Conservation (phyloP, 345 rosid species). For the Citrus maxima region DNA sequence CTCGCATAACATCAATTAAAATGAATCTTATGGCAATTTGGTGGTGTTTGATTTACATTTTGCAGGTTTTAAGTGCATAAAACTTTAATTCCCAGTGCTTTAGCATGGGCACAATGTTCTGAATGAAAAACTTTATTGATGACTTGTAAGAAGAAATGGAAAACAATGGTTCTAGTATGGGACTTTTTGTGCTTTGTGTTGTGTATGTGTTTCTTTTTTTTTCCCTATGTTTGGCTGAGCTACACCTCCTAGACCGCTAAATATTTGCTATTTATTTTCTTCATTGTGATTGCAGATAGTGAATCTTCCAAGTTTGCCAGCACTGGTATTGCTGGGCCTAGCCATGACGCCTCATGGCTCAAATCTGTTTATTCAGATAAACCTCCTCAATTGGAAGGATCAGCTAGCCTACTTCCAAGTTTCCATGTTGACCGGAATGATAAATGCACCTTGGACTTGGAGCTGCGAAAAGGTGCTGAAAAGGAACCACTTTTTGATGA, state of each 20-base stretch:
- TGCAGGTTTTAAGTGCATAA: not conserved
- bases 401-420: conserved; percentile 46
- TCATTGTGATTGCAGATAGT: conserved; percentile 53
- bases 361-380: conserved; percentile 59
- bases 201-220: not conserved
- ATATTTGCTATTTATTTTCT: not conserved
- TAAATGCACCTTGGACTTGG: conserved; percentile 39
- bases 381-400: conserved; percentile 48
- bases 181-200: not conserved
- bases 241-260: not conserved
- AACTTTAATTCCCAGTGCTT: not conserved
- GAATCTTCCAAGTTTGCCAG: conserved; percentile 47
- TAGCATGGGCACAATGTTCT: not conserved
- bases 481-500: conserved; percentile 78
- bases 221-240: not conserved
- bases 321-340: conserved; percentile 42
- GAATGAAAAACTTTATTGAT: not conserved
- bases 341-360: conserved; percentile 55
- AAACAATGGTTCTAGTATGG: not conserved
- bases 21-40: not conserved
- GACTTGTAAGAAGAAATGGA: not conserved
- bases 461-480: conserved; percentile 36
- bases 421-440: conserved; percentile 49
- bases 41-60: not conserved
- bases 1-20: not conserved